Conservation (phyloP, 192 early-diverging fungal species). For the Entomortierella chlamydospora region DNA sequence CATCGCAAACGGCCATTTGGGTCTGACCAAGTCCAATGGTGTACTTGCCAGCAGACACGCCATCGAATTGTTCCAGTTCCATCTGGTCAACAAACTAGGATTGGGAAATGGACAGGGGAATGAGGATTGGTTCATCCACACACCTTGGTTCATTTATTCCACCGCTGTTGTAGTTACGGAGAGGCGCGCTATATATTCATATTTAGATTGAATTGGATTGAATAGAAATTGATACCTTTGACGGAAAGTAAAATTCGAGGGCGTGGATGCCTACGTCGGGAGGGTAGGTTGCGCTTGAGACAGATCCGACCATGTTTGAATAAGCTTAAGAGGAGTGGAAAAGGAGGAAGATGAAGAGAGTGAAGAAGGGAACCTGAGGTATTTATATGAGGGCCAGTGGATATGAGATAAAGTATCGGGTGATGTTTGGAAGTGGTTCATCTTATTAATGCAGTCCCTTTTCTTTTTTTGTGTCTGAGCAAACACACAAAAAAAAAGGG, state of each 20-base stretch:
- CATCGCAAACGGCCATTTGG: conserved; percentile 96
- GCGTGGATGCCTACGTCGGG: conserved; percentile 73
- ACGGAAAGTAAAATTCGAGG: conserved; percentile 77
- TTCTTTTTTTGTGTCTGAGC: too few relatives aligned
- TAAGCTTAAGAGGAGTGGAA: neutral
- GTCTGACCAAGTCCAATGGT: conserved; percentile 97
- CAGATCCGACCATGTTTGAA: conserved; percentile 43
- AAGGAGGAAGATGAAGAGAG: neutral
- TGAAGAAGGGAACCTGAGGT: neutral
- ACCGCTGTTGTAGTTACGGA: too few relatives aligned
- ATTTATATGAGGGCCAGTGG: too few relatives aligned
- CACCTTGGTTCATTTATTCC: too few relatives aligned
- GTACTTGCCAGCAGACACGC: conserved; percentile 96
- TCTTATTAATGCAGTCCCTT: too few relatives aligned
- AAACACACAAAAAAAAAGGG: too few relatives aligned
- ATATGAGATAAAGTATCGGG: too few relatives aligned
- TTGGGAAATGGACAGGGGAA: neutral
- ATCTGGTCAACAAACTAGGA: conserved; percentile 70
- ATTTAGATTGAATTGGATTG: too few relatives aligned
- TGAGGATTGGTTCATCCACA: neutral
- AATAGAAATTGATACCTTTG: conserved; percentile 22
- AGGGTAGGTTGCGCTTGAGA: conserved; percentile 55
- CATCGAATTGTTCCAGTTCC: conserved; percentile 87
- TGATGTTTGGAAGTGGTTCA: too few relatives aligned
- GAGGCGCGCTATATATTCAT: too few relatives aligned